Conservation (phyloP, 176 grass and related monocot species). For the Saccharum spontaneum region DNA sequence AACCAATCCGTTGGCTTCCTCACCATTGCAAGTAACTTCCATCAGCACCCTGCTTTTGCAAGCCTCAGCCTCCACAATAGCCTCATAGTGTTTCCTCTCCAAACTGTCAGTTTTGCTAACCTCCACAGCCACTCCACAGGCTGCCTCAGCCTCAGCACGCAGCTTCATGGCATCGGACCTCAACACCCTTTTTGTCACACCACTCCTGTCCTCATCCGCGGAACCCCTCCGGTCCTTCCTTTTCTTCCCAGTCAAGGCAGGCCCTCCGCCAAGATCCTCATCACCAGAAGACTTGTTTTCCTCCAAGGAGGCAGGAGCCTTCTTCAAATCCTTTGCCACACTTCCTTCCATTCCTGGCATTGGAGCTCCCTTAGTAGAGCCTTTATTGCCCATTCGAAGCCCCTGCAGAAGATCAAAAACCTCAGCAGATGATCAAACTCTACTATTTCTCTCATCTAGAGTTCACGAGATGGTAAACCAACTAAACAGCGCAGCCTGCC, state of each 20-base stretch:
- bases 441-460: background rate
- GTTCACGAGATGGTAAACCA: background rate
- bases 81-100: constrained; percentile 7
- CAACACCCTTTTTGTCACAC: constrained; percentile 50
- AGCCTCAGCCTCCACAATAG: constrained; percentile 23
- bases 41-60: background rate
- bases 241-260: constrained; percentile 42
- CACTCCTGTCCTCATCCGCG: constrained; percentile 27
- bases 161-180: constrained; percentile 46
- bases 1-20: constrained; percentile 17
- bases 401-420: constrained; percentile 37
- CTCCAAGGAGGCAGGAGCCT: constrained; percentile 22
- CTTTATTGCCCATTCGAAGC: background rate
- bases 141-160: constrained; percentile 34
- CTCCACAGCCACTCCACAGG: background rate
- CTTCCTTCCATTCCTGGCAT: constrained; percentile 16
- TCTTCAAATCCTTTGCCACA: constrained; percentile 18
- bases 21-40: constrained; percentile 29
- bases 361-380: constrained; percentile 7
- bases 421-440: constrained; percentile 25
- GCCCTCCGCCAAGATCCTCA: constrained; percentile 24
- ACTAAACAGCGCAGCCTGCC: background rate
- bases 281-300: background rate
- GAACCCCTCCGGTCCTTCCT: constrained; percentile 56
- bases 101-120: background rate